Conservation (phyloP, 176 grass and related monocot species). For the Stipa capillata region DNA sequence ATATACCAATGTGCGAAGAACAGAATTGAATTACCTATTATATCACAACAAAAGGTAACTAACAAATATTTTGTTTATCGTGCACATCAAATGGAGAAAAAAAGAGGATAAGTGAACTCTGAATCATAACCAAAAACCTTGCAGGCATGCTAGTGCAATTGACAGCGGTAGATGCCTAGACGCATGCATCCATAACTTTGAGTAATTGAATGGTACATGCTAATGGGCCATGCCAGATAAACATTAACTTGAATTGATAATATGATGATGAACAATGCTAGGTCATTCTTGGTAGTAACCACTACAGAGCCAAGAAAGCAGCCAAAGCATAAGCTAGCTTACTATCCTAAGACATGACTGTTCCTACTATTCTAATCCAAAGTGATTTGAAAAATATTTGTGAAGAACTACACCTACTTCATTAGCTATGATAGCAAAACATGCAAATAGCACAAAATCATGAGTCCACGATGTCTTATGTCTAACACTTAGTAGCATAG, state of each 20-base stretch:
- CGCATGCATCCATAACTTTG: background rate
- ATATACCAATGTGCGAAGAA: too few species aligned
- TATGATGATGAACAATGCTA: background rate
- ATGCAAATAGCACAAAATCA: background rate
- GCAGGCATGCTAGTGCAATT: background rate
- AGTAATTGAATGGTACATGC: background rate
- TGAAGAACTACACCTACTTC: background rate
- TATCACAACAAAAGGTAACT: background rate
- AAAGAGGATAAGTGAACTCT: background rate
- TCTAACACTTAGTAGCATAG: background rate
- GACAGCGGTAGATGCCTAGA: background rate
- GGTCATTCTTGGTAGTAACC: background rate
- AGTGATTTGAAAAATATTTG: background rate
- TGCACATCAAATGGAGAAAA: background rate
- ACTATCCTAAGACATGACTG: background rate
- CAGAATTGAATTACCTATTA: too few species aligned
- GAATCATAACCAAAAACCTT: background rate
- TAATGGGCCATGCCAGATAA: background rate
- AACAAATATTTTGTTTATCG: background rate
- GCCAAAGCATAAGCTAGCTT: background rate
- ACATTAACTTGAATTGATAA: background rate
- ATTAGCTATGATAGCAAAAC: background rate
- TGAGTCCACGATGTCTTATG: constrained; percentile 15
- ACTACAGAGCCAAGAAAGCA: background rate
- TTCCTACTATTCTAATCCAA: background rate